These are phyloP conservation scores for Phalaenopsis equestris DNA, from an alignment of 106 monocot genomes.

Conservation along the genomic window DNA sequence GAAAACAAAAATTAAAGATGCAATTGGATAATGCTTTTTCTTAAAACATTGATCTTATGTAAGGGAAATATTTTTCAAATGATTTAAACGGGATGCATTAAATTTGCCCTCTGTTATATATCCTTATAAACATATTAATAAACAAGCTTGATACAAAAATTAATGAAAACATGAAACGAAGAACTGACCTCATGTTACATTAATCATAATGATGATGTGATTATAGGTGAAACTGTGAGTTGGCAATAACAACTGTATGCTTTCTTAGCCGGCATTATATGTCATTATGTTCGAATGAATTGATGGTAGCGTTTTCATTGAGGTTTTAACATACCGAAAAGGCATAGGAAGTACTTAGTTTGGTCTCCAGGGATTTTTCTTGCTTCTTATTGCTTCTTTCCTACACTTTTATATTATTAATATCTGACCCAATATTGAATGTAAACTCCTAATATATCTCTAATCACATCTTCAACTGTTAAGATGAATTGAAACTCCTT, in stretches of 20 bases:
- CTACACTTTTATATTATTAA: background rate
- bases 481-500: too few relatives aligned
- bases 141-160: background rate
- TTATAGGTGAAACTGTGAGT: background rate
- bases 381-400: background rate
- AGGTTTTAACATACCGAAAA: background rate
- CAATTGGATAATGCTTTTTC: background rate
- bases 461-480: too few relatives aligned
- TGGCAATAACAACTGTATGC: background rate
- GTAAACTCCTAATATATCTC: too few relatives aligned
- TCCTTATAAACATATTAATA: background rate
- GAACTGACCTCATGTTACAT: background rate
- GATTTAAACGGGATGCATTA: background rate
- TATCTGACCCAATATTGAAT: too few relatives aligned
- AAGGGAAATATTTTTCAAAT: background rate
- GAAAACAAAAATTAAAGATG: background rate
- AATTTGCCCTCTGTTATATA: background rate
- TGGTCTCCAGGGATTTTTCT: background rate
- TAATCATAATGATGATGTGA: background rate
- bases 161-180: background rate
- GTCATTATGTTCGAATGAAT: background rate
- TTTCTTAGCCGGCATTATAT: too few relatives aligned
- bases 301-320: background rate
- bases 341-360: background rate
- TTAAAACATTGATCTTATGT: background rate